These are phyloP conservation scores for Plectranthus barbatus DNA, from an alignment of 257 asterid species.

Conservation along the genomic window DNA sequence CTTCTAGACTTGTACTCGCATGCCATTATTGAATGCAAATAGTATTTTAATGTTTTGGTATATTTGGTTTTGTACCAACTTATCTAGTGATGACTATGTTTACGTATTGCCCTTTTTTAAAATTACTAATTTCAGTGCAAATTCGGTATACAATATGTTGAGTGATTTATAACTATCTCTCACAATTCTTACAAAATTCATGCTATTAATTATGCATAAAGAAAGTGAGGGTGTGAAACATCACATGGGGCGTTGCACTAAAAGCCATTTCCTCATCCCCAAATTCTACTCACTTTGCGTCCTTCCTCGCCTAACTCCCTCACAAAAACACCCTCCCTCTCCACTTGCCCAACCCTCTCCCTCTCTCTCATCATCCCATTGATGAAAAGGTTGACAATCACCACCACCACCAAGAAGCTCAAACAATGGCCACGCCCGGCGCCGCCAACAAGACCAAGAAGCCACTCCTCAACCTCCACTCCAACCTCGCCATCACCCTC, in stretches of 20 bases:
- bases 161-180: no score
- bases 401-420: constrained; percentile 7
- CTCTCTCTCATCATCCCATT: constrained; percentile 7
- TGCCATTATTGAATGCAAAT: neutral
- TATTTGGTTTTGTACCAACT: neutral
- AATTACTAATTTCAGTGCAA: neutral
- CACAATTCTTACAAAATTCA: no score
- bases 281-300: constrained; percentile 28
- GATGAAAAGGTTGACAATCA: neutral
- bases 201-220: no score
- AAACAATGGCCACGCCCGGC: constrained; percentile 57
- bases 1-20: neutral
- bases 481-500: constrained; percentile 63
- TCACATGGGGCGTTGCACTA: constrained; percentile 29
- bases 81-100: no score
- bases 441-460: constrained; percentile 40
- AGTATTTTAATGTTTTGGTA: neutral
- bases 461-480: constrained; percentile 29
- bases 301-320: constrained; percentile 36
- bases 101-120: neutral
- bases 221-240: no score
- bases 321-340: constrained; percentile 20
- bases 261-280: constrained; percentile 21
- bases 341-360: no score
- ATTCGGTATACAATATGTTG: no score